These are phyloP conservation scores for Amanita pallidorosea DNA, from an alignment of 768 basidiomycete species.

Conservation along the genomic window DNA sequence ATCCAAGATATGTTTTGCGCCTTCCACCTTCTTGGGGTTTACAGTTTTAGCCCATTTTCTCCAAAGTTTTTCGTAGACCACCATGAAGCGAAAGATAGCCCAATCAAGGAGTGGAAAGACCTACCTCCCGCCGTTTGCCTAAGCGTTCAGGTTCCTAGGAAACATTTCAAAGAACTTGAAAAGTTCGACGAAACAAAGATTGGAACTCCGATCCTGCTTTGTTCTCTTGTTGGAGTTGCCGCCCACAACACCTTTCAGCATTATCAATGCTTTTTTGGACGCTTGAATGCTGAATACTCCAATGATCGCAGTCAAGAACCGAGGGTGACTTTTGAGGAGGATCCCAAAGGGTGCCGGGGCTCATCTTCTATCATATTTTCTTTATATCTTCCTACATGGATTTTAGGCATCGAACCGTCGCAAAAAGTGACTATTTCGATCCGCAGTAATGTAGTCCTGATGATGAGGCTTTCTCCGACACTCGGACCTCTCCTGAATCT, in stretches of 20 bases:
- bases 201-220: constrained; percentile 12
- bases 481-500: constrained; percentile 15
- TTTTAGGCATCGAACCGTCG: constrained; percentile 9
- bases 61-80: constrained; percentile 6
- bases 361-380: constrained; percentile 13
- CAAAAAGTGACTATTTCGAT: constrained; percentile 10
- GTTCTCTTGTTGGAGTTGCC: neutral
- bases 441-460: neutral
- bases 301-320: constrained; percentile 7
- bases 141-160: constrained; percentile 24
- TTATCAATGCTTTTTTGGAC: constrained; percentile 1
- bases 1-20: constrained; percentile 29
- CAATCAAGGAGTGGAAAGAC: constrained; percentile 21
- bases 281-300: neutral
- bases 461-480: constrained; percentile 1
- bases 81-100: constrained; percentile 3
- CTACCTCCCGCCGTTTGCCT: constrained; percentile 28
- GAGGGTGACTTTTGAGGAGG: constrained; percentile 10
- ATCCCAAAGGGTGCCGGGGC: constrained; percentile 13
- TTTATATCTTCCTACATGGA: constrained; percentile 15
- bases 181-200: constrained; percentile 5
- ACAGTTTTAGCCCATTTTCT: constrained; percentile 7
- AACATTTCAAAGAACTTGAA: constrained; percentile 18
- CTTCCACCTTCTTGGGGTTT: constrained; percentile 21
- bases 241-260: constrained; percentile 11